Percentiles rank a stretch among this genome's conserved stretches.
These are phyloP conservation scores for Carpinus viminea DNA, from an alignment of 306 rosid species.

Conservation along the genomic window DNA sequence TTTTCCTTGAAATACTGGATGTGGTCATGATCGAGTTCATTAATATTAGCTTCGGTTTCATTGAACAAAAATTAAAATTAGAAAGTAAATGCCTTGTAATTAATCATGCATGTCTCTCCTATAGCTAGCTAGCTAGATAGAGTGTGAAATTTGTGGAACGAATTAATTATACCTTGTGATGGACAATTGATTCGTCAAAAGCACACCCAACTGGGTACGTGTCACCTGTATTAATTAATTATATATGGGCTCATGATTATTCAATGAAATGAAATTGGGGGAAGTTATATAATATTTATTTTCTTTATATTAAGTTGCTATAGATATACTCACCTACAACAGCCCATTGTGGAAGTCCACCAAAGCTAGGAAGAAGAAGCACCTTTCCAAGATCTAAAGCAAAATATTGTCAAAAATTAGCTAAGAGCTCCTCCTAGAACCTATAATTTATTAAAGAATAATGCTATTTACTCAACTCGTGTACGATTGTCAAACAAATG, in stretches of 20 bases:
- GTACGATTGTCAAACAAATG: no score
- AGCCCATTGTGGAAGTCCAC: conserved; percentile 92
- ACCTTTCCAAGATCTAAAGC: conserved; percentile 78
- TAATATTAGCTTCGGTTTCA: conserved; percentile 8
- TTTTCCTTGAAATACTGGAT: conserved; percentile 68
- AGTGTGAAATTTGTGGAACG: background rate
- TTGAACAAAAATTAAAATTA: background rate
- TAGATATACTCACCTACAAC: conserved; percentile 55
- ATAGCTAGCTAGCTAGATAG: no score
- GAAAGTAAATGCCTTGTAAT: background rate
- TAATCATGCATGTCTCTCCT: background rate
- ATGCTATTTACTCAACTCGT: no score
- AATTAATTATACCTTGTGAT: conserved; percentile 25
- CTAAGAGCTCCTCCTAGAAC: background rate
- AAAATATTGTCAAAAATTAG: conserved; percentile 16
- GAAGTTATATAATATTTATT: background rate
- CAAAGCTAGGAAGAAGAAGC: conserved; percentile 80
- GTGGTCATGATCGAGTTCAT: conserved; percentile 8
- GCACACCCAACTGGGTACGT: conserved; percentile 84
- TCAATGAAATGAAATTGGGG: background rate
- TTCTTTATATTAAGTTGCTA: background rate
- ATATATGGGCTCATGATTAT: conserved; percentile 12
- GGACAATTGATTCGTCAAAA: conserved; percentile 70
- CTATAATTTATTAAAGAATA: no score
- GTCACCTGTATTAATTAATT: conserved; percentile 48